Conservation (phyloP, 1,284 basidiomycete genomes). For the Schizopora paradoxa region DNA sequence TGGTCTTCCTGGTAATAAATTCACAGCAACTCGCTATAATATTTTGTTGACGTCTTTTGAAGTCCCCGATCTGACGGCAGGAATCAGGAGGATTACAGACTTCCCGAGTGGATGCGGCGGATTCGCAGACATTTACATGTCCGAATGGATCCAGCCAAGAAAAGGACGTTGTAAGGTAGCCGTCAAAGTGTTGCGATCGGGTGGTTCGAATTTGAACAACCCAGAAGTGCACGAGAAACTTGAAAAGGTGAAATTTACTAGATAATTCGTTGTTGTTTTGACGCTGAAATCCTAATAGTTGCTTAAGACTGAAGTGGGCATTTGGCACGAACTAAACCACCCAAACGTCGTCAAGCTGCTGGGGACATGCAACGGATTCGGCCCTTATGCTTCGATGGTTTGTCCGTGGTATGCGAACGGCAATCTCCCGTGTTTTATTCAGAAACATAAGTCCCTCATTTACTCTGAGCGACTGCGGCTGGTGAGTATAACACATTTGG, state of each 20-base stretch:
- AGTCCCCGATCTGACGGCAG: conserved; percentile 14
- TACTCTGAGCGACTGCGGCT: conserved; percentile 12
- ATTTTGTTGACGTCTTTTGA: neutral
- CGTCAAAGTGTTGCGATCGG: conserved; percentile 13
- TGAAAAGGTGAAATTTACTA: neutral
- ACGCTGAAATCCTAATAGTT: conserved; percentile 7
- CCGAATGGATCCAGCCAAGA: conserved; percentile 12
- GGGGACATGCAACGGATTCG: conserved; percentile 14
- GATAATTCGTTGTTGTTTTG: too few relatives aligned
- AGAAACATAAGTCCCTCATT: conserved; percentile 15
- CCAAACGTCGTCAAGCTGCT: conserved; percentile 13
- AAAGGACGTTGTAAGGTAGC: conserved; percentile 10
- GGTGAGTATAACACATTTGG: conserved; percentile 7
- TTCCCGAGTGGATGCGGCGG: conserved; percentile 14
- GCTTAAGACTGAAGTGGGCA: conserved; percentile 11
- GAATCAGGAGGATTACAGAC: conserved; percentile 5
- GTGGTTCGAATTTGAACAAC: conserved; percentile 3
- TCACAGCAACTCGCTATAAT: neutral
- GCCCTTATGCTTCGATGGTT: conserved; percentile 14
- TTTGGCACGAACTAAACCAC: conserved; percentile 14
- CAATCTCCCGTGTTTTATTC: conserved; percentile 8
- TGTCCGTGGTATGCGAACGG: conserved; percentile 15
- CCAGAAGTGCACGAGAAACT: conserved; percentile 2
- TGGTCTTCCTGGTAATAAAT: too few relatives aligned
- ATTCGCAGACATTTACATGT: conserved; percentile 15